Conservation (phyloP, 768 basidiomycete genomes). For the Chalciporus piperatus region DNA sequence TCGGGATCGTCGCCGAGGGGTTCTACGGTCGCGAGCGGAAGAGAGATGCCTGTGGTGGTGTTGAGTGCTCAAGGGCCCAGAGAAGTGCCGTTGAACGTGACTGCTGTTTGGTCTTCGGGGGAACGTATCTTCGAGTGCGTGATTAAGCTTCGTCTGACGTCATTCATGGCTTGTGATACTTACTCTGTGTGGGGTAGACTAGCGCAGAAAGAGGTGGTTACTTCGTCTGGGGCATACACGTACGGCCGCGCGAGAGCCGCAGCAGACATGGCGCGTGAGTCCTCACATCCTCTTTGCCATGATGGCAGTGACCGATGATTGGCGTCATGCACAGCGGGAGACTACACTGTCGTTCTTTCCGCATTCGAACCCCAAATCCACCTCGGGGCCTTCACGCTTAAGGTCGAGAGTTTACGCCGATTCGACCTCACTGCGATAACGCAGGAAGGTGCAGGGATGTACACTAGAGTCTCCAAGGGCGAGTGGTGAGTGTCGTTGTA, state of each 20-base stretch:
- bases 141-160: not conserved
- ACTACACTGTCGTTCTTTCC: slow-evolving; percentile 83
- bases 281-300: no score
- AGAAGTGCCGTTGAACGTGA: slow-evolving; percentile 71
- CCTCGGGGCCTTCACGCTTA: slow-evolving; percentile 62
- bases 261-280: slow-evolving; percentile 54
- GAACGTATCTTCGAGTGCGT: slow-evolving; percentile 73
- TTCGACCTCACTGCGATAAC: slow-evolving; percentile 67
- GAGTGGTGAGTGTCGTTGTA: slow-evolving; percentile 54
- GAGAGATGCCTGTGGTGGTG: slow-evolving; percentile 39
- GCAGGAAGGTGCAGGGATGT: slow-evolving; percentile 93
- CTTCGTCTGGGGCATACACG: slow-evolving; percentile 77
- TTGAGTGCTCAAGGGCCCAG: slow-evolving; percentile 55
- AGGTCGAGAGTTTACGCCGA: slow-evolving; percentile 56
- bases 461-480: slow-evolving; percentile 61
- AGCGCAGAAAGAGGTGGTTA: slow-evolving; percentile 64
- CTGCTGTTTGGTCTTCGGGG: slow-evolving; percentile 72
- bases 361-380: slow-evolving; percentile 71
- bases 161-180: not conserved
- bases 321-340: slow-evolving; percentile 41
- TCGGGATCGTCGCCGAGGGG: not conserved
- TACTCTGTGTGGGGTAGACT: slow-evolving; percentile 36
- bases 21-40: not conserved
- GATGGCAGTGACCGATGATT: not conserved
- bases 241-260: slow-evolving; percentile 66